Conservation (phyloP, 495 filamentous ascomycete species). For the Trichocladium antarcticum region DNA sequence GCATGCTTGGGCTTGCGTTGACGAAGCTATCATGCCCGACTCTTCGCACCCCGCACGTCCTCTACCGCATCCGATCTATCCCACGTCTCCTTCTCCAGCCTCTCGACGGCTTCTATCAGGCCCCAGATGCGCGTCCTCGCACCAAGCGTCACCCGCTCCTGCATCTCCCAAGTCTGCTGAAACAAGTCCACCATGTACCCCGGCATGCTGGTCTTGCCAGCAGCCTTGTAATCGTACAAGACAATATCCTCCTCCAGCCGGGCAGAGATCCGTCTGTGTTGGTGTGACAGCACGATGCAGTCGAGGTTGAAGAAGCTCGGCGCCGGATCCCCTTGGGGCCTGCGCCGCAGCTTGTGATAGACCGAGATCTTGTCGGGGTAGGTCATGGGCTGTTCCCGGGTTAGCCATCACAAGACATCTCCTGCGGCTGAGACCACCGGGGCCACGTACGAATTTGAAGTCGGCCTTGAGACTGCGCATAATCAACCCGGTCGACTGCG, state of each 20-base stretch:
- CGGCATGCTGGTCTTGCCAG: slow-evolving; percentile 47
- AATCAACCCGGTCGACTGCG: slow-evolving; percentile 61
- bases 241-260: slow-evolving; percentile 72
- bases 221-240: slow-evolving; percentile 66
- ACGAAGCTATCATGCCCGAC: slow-evolving; percentile 7
- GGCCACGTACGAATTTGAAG: slow-evolving; percentile 72
- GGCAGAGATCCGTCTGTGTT: slow-evolving; percentile 65
- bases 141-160: slow-evolving; percentile 47
- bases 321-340: slow-evolving; percentile 17
- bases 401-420: neutral
- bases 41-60: slow-evolving; percentile 48
- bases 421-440: neutral
- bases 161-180: slow-evolving; percentile 49
- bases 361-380: slow-evolving; percentile 81
- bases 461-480: slow-evolving; percentile 70
- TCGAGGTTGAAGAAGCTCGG: slow-evolving; percentile 39
- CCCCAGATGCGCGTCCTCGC: slow-evolving; percentile 40
- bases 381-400: slow-evolving; percentile 58
- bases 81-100: slow-evolving; percentile 65
- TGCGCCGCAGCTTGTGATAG: slow-evolving; percentile 65
- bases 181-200: slow-evolving; percentile 59
- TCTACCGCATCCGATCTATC: slow-evolving; percentile 58
- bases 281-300: slow-evolving; percentile 65
- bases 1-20: too few species aligned
- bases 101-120: slow-evolving; percentile 44